A percentile compares a stretch with the other conserved stretches of the same genome.
phyloP scores from a whole-genome alignment of 78 protist genomes.

The Dictyostelium capitatum region DNA sequence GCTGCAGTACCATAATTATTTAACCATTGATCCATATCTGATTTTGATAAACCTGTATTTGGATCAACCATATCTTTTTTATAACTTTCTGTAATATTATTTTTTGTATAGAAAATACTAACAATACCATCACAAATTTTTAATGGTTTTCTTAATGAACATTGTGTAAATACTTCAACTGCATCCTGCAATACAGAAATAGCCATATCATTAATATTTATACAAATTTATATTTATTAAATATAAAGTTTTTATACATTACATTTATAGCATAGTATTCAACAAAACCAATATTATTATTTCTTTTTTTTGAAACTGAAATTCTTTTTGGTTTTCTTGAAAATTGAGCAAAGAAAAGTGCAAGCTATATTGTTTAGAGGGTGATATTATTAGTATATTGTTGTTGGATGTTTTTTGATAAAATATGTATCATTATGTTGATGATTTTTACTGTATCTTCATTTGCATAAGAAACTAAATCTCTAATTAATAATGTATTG shows the following conservation, averaged over 20 bases:
- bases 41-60: background rate
- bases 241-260: background rate
- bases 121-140: background rate
- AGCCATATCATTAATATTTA: background rate
- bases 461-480: constrained; percentile 5
- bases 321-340: background rate
- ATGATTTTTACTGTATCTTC: constrained; percentile 49
- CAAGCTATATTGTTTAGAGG: constrained; percentile 7
- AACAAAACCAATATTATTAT: constrained; percentile 40
- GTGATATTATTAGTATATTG: background rate
- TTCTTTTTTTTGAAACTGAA: constrained; percentile 18
- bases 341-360: background rate
- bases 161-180: background rate
- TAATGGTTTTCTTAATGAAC: background rate
- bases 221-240: background rate
- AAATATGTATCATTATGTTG: background rate
- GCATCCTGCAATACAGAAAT: background rate
- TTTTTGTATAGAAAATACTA: constrained; percentile 10
- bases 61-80: constrained; percentile 24
- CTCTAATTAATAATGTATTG: constrained; percentile 15
- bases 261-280: constrained; percentile 39
- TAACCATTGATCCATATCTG: constrained; percentile 49
- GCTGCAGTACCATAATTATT: constrained; percentile 22
- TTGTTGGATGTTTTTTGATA: background rate
- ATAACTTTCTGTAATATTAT: background rate